Percentiles rank a stretch among this genome's conserved stretches.
These are phyloP conservation scores for Parietichytrium sp. DNA, from an alignment of 108 stramenopile genomes.

Conservation along the genomic window DNA sequence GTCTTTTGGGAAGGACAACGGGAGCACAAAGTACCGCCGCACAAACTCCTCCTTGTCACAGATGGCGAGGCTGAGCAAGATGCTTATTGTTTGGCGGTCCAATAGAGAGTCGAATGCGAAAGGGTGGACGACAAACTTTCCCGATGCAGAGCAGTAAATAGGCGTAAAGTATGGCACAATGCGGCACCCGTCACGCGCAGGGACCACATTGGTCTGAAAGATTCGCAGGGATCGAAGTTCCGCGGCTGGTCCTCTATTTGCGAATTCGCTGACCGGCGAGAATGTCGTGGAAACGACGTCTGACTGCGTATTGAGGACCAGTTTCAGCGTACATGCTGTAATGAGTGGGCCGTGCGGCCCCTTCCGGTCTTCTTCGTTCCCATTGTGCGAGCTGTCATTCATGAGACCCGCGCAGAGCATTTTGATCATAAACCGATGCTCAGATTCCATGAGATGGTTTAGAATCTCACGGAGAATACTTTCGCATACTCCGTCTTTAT, in stretches of 20 bases:
- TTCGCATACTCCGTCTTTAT: not conserved
- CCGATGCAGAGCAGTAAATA: no score
- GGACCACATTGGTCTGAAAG: no score
- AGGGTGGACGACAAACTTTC: no score
- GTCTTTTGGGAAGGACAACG: no score
- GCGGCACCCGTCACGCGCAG: no score
- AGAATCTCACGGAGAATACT: not conserved
- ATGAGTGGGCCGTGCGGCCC: not conserved
- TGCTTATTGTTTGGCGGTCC: no score
- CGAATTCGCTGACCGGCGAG: not conserved
- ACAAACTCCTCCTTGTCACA: no score
- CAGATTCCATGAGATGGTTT: not conserved
- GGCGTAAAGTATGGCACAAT: no score
- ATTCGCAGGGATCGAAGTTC: not conserved
- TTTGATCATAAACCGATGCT: not conserved
- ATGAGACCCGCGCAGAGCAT: conserved; percentile 12
- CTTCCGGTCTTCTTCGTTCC: conserved; percentile 29
- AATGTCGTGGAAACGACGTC: not conserved
- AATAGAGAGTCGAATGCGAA: no score
- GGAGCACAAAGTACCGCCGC: no score
- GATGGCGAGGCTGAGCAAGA: no score
- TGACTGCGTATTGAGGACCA: not conserved
- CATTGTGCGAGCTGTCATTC: conserved; percentile 32
- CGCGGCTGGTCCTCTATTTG: not conserved
- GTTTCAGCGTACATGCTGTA: not conserved